Percentiles rank a stretch among this genome's conserved stretches.
Conservation (phyloP, 129 eudicot species). For the Artemisia annua region DNA sequence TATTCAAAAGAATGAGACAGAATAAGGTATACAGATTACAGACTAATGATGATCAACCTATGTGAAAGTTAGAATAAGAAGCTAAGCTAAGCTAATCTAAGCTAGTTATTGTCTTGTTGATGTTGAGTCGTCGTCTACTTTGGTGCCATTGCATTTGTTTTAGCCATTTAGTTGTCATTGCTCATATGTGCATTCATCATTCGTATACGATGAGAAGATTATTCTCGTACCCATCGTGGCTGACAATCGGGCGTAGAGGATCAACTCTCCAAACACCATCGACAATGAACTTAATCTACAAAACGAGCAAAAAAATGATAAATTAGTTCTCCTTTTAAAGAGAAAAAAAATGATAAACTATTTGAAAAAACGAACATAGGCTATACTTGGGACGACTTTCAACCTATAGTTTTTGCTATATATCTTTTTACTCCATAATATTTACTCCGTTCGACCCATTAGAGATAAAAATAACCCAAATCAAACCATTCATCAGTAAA, state of each 20-base stretch:
- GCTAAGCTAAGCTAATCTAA: conserved; percentile 16
- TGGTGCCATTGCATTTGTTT: conserved; percentile 9
- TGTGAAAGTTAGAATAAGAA: conserved; percentile 5
- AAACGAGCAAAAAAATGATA: not conserved
- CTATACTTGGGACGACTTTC: too few relatives aligned
- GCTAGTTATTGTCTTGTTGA: conserved; percentile 7
- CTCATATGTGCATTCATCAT: conserved; percentile 1
- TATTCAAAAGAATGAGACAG: not conserved
- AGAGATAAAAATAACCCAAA: not conserved
- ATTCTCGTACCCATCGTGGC: conserved; percentile 54
- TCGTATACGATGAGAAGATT: conserved; percentile 53
- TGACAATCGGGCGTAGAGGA: conserved; percentile 66
- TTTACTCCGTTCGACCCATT: not conserved
- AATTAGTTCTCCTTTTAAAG: not conserved
- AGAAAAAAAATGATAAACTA: too few relatives aligned
- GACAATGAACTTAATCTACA: conserved; percentile 78
- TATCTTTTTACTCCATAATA: too few relatives aligned
- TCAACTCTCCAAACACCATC: conserved; percentile 83
- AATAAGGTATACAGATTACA: not conserved
- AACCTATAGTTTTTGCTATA: too few relatives aligned
- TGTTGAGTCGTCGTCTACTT: too few relatives aligned
- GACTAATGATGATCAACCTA: not conserved
- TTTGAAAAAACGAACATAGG: too few relatives aligned
- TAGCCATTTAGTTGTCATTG: not conserved
- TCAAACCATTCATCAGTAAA: too few relatives aligned